These are phyloP conservation scores for Lepidopterella palustris DNA, from an alignment of 495 filamentous ascomycete species.

Conservation along the genomic window DNA sequence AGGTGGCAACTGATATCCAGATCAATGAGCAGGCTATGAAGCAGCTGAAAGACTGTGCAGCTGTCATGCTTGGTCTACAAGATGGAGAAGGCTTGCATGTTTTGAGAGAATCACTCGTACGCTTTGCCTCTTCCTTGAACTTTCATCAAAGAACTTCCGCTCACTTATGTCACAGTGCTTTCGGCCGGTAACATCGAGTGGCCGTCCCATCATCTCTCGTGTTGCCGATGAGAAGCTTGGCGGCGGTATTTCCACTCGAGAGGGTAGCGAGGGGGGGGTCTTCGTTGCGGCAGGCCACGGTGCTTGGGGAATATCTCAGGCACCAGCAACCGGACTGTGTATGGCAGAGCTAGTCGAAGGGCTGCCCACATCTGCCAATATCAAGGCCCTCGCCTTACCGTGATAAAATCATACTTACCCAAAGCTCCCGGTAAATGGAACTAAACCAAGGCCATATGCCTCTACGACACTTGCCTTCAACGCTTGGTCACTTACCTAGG, in stretches of 20 bases:
- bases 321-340: conserved; percentile 35
- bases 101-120: conserved; percentile 42
- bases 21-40: conserved; percentile 44
- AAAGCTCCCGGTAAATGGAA: too few relatives aligned
- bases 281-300: conserved; percentile 65
- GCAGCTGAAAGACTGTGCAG: conserved; percentile 48
- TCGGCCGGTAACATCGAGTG: conserved; percentile 58
- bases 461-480: too few relatives aligned
- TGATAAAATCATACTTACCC: too few relatives aligned
- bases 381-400: conserved; percentile 25
- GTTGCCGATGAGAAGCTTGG: conserved; percentile 52
- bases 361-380: conserved; percentile 29
- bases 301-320: conserved; percentile 37
- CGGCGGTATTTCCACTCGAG: conserved; percentile 37
- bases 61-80: conserved; percentile 47
- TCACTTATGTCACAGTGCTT: conserved; percentile 49
- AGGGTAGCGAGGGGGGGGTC: conserved; percentile 52
- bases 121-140: neutral
- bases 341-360: conserved; percentile 39
- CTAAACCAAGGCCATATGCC: too few relatives aligned
- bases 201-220: conserved; percentile 54
- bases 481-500: too few relatives aligned
- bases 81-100: conserved; percentile 52
- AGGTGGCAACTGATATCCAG: conserved; percentile 43
- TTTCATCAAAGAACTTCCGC: neutral